These are phyloP conservation scores for Calocybe indica DNA, from an alignment of 768 basidiomycete species.

Conservation along the genomic window DNA sequence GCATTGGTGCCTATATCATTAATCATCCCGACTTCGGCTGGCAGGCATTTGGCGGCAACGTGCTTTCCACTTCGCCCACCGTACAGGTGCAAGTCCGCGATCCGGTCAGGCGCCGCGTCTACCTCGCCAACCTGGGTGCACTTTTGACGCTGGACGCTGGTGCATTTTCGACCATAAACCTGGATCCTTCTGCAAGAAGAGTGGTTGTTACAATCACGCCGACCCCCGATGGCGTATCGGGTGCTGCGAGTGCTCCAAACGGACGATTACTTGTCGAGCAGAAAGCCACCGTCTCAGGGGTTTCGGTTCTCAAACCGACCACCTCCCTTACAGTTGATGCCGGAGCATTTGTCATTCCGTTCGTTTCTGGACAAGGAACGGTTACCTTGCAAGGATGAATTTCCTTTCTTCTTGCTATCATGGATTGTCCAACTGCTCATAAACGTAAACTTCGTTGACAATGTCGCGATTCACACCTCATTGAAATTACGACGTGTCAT, in stretches of 20 bases:
- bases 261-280: constrained; percentile 41
- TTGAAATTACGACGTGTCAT: neutral
- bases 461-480: too few relatives aligned
- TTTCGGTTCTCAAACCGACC: constrained; percentile 33
- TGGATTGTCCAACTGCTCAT: neutral
- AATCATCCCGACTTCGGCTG: constrained; percentile 55
- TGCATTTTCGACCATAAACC: constrained; percentile 37
- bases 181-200: constrained; percentile 29
- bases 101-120: constrained; percentile 43
- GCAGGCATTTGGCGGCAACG: constrained; percentile 52
- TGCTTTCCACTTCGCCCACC: constrained; percentile 32
- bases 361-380: constrained; percentile 30
- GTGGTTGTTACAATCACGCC: constrained; percentile 37
- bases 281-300: constrained; percentile 32
- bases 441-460: neutral
- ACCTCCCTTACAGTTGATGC: constrained; percentile 31
- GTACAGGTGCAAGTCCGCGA: constrained; percentile 41
- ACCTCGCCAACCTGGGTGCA: constrained; percentile 42
- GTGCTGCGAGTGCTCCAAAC: constrained; percentile 38
- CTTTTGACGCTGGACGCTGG: constrained; percentile 46
- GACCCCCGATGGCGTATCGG: constrained; percentile 28
- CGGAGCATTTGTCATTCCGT: constrained; percentile 41
- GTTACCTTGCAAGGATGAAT: constrained; percentile 22
- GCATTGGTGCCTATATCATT: constrained; percentile 40
- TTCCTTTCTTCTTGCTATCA: neutral